These are phyloP conservation scores for Hanseniaspora osmophila DNA, from an alignment of 805 yeast species.

Conservation along the genomic window DNA sequence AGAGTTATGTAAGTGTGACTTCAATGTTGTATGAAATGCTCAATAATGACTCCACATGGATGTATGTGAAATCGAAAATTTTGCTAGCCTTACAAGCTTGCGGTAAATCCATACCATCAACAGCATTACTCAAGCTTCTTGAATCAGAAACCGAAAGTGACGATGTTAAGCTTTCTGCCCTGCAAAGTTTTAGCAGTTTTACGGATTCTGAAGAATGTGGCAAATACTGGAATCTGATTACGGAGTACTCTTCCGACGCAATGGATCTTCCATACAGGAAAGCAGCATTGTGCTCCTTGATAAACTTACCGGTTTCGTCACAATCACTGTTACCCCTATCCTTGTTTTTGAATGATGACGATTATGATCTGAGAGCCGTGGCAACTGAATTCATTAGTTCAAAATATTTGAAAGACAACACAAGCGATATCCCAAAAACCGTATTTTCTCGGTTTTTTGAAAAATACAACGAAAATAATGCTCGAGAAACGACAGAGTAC, in stretches of 20 bases:
- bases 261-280: conserved; percentile 14
- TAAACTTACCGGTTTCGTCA: conserved; percentile 5
- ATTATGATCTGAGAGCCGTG: conserved; percentile 36
- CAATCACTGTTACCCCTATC: conserved; percentile 17
- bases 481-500: conserved; percentile 7
- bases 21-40: conserved; percentile 12
- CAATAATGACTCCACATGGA: conserved; percentile 23
- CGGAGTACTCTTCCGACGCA: conserved; percentile 10
- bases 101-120: conserved; percentile 11
- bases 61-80: conserved; percentile 30
- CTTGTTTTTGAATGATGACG: conserved; percentile 48
- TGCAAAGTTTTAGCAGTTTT: conserved; percentile 39
- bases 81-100: conserved; percentile 22
- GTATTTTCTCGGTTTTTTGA: conserved; percentile 17
- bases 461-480: conserved; percentile 4
- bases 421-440: conserved; percentile 21
- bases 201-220: conserved; percentile 12
- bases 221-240: conserved; percentile 7
- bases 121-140: conserved; percentile 12
- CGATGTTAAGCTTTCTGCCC: conserved; percentile 31
- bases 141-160: conserved; percentile 27
- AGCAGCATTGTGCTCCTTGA: conserved; percentile 15
- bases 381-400: conserved; percentile 32
- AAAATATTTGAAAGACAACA: conserved; percentile 14
- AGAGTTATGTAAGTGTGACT: no score